Percentiles rank a stretch among this genome's conserved stretches.
These are phyloP conservation scores for Boletales sp. DNA, from an alignment of 768 basidiomycete species.

Conservation along the genomic window DNA sequence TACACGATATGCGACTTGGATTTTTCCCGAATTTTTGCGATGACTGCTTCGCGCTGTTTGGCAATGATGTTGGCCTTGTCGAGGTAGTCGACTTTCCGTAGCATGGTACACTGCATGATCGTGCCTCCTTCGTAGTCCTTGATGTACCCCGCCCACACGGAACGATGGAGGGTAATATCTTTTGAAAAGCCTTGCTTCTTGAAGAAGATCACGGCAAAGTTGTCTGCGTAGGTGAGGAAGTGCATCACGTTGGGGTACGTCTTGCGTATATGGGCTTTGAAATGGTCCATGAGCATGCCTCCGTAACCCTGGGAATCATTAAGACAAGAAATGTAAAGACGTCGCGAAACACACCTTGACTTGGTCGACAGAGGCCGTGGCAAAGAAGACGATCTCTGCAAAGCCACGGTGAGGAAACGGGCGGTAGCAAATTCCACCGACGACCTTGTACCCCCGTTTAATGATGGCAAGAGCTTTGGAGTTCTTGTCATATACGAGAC, in stretches of 20 bases:
- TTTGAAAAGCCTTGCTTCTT: slow-evolving; percentile 99
- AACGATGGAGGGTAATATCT: slow-evolving; percentile 88
- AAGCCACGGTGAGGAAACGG: slow-evolving; percentile 94
- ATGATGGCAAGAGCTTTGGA: slow-evolving; percentile 94
- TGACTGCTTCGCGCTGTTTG: slow-evolving; percentile 84
- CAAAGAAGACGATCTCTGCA: slow-evolving; percentile 98
- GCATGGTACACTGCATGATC: slow-evolving; percentile 97
- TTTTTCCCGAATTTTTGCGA: slow-evolving; percentile 82
- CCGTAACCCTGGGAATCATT: slow-evolving; percentile 79
- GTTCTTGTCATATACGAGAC: slow-evolving; percentile 88
- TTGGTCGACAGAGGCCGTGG: slow-evolving; percentile 93
- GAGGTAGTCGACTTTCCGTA: slow-evolving; percentile 89
- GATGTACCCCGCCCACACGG: slow-evolving; percentile 98
- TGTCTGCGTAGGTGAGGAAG: slow-evolving; percentile 98
- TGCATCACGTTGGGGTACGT: slow-evolving; percentile 87
- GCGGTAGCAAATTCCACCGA: slow-evolving; percentile 95
- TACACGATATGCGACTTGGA: slow-evolving; percentile 86
- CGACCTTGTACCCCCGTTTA: slow-evolving; percentile 92
- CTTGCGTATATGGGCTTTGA: slow-evolving; percentile 86
- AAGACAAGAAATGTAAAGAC: not conserved
- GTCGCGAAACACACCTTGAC: slow-evolving; percentile 67
- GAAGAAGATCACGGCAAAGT: slow-evolving; percentile 98
- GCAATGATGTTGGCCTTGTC: slow-evolving; percentile 71
- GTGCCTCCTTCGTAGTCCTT: slow-evolving; percentile 99
- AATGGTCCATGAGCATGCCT: slow-evolving; percentile 97